These are phyloP conservation scores for Purpureocillium lavendulum DNA, from an alignment of 2,329 filamentous ascomycete species.

Conservation along the genomic window DNA sequence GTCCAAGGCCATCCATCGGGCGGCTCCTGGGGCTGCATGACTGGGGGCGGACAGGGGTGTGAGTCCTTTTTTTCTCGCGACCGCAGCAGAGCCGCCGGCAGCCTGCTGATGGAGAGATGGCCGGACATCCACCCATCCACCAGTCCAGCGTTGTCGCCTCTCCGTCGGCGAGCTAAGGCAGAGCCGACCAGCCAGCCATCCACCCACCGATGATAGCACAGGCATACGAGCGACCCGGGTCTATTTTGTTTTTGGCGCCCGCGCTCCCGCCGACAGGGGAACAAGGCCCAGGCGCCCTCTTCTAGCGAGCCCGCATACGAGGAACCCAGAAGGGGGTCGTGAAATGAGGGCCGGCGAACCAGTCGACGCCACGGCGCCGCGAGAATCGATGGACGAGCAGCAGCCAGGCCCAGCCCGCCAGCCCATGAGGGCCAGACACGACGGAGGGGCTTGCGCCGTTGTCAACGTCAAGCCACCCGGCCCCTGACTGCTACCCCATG, in stretches of 20 bases:
- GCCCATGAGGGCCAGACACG: background rate
- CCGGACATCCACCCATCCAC: no score
- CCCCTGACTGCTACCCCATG: constrained; percentile 1
- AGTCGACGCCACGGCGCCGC: background rate
- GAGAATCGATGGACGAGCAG: background rate
- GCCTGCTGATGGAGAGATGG: no score
- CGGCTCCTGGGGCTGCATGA: background rate
- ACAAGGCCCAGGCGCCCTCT: no score
- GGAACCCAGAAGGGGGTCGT: no score
- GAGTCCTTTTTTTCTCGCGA: background rate
- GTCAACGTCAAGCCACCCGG: background rate
- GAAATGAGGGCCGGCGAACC: background rate
- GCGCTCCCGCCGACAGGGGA: no score
- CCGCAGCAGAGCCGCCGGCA: background rate
- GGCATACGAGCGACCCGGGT: no score
- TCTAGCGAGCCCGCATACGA: no score
- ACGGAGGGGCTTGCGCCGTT: background rate
- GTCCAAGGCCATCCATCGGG: background rate
- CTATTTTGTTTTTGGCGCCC: no score
- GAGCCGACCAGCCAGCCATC: no score
- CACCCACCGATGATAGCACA: no score
- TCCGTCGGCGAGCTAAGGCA: no score
- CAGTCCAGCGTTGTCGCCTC: no score
- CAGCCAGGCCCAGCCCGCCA: background rate
- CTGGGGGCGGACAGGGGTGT: background rate